Percentiles rank a stretch among this genome's conserved stretches.
phyloP scores from a whole-genome alignment of 2,329 filamentous ascomycete genomes.

The Fusarium subtropicale region DNA sequence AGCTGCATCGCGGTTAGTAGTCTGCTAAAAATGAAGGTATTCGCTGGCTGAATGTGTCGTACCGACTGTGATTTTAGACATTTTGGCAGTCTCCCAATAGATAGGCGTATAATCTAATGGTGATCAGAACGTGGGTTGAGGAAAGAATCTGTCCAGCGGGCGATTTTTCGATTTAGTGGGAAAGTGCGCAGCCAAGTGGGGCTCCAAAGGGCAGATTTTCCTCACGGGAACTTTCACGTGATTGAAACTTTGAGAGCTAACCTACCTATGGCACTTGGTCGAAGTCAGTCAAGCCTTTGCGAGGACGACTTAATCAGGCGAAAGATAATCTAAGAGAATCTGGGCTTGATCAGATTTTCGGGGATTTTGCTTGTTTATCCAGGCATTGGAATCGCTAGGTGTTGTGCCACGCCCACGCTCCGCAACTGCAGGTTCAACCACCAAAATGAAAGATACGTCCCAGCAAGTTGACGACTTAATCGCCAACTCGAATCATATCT shows the following conservation, averaged over 20 bases:
- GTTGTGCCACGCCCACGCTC: background rate
- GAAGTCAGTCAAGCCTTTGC: conserved; percentile 10
- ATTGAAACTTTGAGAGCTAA: conserved; percentile 6
- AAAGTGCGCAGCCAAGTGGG: conserved; percentile 39
- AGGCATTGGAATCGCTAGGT: conserved; percentile 5
- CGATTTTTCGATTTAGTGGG: conserved; percentile 41
- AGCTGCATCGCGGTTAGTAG: conserved; percentile 65
- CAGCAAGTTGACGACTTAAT: conserved; percentile 50
- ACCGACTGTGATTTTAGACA: conserved; percentile 89
- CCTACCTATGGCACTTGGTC: conserved; percentile 21
- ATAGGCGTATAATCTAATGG: conserved; percentile 74
- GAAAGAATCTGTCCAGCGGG: conserved; percentile 5
- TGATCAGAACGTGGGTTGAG: conserved; percentile 60
- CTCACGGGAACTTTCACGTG: conserved; percentile 53
- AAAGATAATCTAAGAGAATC: conserved; percentile 9
- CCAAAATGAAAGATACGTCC: conserved; percentile 43
- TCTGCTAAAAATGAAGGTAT: background rate
- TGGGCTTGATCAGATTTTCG: conserved; percentile 1
- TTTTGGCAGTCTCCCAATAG: conserved; percentile 90
- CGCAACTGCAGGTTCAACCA: conserved; percentile 4
- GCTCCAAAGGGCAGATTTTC: conserved; percentile 50
- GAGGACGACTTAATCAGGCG: conserved; percentile 17
- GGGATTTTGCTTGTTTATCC: conserved; percentile 1
- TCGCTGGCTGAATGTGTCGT: conserved; percentile 44
- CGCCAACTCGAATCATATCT: conserved; percentile 53